These are phyloP conservation scores for Magnolia kwangsiensis DNA, from an alignment of 164 flowering plant genomes.

Conservation along the genomic window DNA sequence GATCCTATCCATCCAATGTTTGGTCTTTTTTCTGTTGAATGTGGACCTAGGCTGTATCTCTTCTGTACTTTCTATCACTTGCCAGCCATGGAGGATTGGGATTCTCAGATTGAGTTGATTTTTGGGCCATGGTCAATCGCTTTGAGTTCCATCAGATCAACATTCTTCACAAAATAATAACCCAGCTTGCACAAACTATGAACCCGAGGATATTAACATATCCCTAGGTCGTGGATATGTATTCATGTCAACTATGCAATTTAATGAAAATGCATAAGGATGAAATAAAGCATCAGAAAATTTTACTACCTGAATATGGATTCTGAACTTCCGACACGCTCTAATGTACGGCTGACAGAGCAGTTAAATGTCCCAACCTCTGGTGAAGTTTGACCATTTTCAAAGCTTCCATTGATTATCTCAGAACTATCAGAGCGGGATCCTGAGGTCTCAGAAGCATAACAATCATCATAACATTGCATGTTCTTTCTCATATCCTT, in stretches of 20 bases:
- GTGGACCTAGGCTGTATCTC: neutral
- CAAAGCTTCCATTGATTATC: conserved; percentile 34
- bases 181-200: neutral
- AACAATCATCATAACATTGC: conserved; percentile 38
- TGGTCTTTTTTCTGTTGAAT: too few species aligned
- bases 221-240: neutral
- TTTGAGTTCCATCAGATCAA: neutral
- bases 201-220: neutral
- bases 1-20: too few species aligned
- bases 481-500: conserved; percentile 23
- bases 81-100: neutral
- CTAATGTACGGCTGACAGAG: conserved; percentile 33
- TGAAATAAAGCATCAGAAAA: neutral
- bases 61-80: neutral
- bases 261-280: neutral
- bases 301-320: conserved; percentile 65
- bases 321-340: conserved; percentile 57
- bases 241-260: neutral
- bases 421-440: conserved; percentile 38
- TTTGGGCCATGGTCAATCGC: neutral
- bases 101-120: neutral
- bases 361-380: conserved; percentile 27
- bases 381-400: conserved; percentile 48
- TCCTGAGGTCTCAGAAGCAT: conserved; percentile 45
- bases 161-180: neutral